Conservation (phyloP, 2,329 filamentous ascomycete species). For the Ophiostoma tasmaniense region DNA sequence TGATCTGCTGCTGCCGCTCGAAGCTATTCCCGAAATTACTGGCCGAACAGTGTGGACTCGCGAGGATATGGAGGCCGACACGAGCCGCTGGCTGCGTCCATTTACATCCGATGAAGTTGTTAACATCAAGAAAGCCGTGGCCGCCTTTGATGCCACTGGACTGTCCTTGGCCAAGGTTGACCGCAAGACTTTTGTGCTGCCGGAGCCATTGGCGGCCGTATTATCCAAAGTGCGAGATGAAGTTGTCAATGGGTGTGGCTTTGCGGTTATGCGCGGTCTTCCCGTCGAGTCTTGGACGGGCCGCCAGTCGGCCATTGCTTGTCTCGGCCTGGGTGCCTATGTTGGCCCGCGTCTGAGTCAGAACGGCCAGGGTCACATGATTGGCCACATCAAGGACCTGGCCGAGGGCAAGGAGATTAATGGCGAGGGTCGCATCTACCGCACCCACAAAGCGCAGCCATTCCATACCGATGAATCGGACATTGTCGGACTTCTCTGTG, state of each 20-base stretch:
- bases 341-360: not conserved
- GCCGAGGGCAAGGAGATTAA: slow-evolving; percentile 1
- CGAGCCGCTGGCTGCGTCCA: not conserved
- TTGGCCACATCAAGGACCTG: not conserved
- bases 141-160: not conserved
- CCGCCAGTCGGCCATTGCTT: not conserved
- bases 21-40: not conserved
- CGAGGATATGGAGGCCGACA: not conserved
- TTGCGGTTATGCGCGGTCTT: not conserved
- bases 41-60: not conserved
- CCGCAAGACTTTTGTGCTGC: not conserved
- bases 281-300: not conserved
- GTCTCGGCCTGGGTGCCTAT: not conserved
- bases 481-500: not conserved
- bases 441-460: not conserved
- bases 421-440: not conserved
- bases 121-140: not conserved
- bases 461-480: not conserved
- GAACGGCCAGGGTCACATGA: slow-evolving; percentile 2
- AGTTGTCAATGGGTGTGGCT: not conserved
- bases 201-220: not conserved
- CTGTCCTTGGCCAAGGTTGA: not conserved
- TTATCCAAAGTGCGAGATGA: not conserved
- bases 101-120: not conserved
- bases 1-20: not conserved